phyloP scores from a whole-genome alignment of 2,329 filamentous ascomycete genomes.

The Arachnomyces sp. region DNA sequence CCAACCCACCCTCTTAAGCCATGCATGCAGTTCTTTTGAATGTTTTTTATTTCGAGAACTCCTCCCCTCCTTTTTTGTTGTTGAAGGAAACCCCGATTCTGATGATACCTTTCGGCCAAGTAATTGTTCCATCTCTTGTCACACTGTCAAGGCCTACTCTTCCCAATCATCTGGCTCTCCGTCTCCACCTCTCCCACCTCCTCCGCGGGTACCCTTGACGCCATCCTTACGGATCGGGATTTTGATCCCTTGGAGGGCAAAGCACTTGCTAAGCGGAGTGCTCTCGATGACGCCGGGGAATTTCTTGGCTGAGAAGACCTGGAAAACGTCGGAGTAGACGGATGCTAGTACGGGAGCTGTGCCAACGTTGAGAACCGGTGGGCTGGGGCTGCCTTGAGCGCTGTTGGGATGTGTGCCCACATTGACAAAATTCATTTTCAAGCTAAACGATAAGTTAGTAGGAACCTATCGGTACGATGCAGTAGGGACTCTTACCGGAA shows the following conservation, averaged over 20 bases:
- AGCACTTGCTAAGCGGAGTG: slow-evolving; percentile 82
- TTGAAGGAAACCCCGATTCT: no score
- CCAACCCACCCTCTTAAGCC: no score
- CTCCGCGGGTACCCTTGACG: slow-evolving; percentile 33
- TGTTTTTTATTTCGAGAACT: no score
- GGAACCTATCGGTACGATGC: background rate
- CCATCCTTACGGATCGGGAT: slow-evolving; percentile 92
- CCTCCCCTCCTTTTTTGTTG: no score
- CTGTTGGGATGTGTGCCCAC: slow-evolving; percentile 51
- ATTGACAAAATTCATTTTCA: slow-evolving; percentile 75
- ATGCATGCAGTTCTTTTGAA: no score
- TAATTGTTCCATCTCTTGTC: background rate
- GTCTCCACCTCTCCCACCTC: slow-evolving; percentile 24
- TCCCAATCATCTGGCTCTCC: slow-evolving; percentile 14
- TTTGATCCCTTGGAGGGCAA: slow-evolving; percentile 90
- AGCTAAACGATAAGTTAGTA: slow-evolving; percentile 28
- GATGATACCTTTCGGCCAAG: background rate
- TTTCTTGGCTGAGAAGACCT: slow-evolving; percentile 94
- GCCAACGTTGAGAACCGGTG: slow-evolving; percentile 58
- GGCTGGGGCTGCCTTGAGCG: slow-evolving; percentile 25
- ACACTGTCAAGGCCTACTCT: slow-evolving; percentile 3
- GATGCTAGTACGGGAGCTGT: slow-evolving; percentile 76
- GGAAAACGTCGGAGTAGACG: slow-evolving; percentile 81
- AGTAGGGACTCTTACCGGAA: slow-evolving; percentile 61
- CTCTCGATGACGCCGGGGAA: slow-evolving; percentile 96